A percentile compares a stretch with the other conserved stretches of the same genome.
Conservation (phyloP, 805 yeast genomes). For the Wickerhamomyces alni region DNA sequence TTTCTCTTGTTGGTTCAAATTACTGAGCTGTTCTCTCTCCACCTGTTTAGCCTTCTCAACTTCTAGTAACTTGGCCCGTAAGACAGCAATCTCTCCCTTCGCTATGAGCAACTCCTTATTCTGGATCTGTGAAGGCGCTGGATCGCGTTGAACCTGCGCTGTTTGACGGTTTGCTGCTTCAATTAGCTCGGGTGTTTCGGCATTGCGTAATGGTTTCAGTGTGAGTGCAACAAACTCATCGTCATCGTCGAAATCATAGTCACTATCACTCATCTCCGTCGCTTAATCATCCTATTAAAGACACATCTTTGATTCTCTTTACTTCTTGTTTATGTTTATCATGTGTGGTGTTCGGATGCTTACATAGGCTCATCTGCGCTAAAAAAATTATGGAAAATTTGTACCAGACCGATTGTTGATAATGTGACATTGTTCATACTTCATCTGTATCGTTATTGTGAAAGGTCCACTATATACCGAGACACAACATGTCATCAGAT, state of each 20-base stretch:
- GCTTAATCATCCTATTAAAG: too few relatives aligned
- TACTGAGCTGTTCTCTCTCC: conserved; percentile 21
- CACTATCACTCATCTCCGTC: not conserved
- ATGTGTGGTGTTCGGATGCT: not conserved
- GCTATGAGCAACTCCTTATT: conserved; percentile 43
- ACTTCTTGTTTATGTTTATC: not conserved
- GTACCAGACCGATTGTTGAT: too few relatives aligned
- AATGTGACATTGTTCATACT: too few relatives aligned
- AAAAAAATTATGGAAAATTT: not conserved
- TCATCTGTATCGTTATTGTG: too few relatives aligned
- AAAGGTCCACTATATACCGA: not conserved
- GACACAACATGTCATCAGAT: not conserved
- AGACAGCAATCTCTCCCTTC: conserved; percentile 27
- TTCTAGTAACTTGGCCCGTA: conserved; percentile 48
- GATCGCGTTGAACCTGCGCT: conserved; percentile 1
- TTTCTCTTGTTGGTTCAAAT: conserved; percentile 13
- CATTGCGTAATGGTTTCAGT: conserved; percentile 24
- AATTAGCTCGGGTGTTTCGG: not conserved
- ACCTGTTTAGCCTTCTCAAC: conserved; percentile 31
- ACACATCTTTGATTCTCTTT: too few relatives aligned
- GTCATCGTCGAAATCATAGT: conserved; percentile 35
- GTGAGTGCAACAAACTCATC: conserved; percentile 43
- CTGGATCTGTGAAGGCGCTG: not conserved
- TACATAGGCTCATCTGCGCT: conserved; percentile 1
- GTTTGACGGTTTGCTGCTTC: not conserved